phyloP scores from a whole-genome alignment of 2,329 filamentous ascomycete genomes.

The Orbilia brochopaga region DNA sequence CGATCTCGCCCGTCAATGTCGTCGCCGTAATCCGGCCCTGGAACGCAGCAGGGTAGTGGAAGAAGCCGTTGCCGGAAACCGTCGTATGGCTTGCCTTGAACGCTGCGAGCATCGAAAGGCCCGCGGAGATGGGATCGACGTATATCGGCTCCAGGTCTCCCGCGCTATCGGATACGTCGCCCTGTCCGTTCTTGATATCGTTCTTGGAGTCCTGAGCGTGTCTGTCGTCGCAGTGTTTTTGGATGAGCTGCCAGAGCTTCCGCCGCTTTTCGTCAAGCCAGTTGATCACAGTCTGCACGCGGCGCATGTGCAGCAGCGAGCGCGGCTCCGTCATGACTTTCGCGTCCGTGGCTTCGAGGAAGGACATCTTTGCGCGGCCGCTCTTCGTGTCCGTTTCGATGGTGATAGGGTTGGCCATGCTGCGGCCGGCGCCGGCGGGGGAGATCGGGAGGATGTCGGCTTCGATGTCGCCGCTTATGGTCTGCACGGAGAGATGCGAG shows the following conservation, averaged over 20 bases:
- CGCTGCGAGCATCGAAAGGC: constrained; percentile 27
- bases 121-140: constrained; percentile 24
- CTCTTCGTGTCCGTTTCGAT: constrained; percentile 41
- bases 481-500: constrained; percentile 35
- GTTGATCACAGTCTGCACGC: constrained; percentile 32
- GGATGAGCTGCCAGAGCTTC: constrained; percentile 31
- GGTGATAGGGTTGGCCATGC: constrained; percentile 19
- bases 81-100: constrained; percentile 38
- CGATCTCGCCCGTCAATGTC: constrained; percentile 30
- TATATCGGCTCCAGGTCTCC: constrained; percentile 21
- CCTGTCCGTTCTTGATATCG: constrained; percentile 14
- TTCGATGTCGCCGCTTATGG: constrained; percentile 47
- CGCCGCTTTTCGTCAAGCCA: constrained; percentile 36
- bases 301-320: constrained; percentile 32
- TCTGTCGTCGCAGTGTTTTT: constrained; percentile 32
- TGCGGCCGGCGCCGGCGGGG: constrained; percentile 21
- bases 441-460: constrained; percentile 48
- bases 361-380: constrained; percentile 31
- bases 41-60: constrained; percentile 40
- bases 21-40: constrained; percentile 29
- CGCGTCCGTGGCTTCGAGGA: constrained; percentile 40
- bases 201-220: not conserved
- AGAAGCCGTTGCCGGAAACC: constrained; percentile 26
- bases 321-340: constrained; percentile 46
- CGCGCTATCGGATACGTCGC: constrained; percentile 16